phyloP scores from a whole-genome alignment of 2,329 filamentous ascomycete species.

The Chalaropsis thielavioides region DNA sequence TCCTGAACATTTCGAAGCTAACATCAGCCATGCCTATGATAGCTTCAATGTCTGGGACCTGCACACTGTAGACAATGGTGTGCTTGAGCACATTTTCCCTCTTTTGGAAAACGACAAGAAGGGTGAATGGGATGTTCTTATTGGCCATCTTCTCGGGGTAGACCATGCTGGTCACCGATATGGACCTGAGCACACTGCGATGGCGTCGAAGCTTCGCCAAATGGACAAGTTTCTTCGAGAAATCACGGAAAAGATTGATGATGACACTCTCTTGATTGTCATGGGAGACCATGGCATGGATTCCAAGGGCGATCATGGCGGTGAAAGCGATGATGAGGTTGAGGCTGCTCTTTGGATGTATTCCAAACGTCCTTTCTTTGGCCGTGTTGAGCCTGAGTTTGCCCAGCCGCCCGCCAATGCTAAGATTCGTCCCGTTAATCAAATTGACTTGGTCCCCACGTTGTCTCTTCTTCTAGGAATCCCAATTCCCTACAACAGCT shows the following conservation, averaged over 20 bases:
- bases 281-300: slow-evolving; percentile 99
- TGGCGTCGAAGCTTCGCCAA: slow-evolving; percentile 78
- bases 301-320: slow-evolving; percentile 90
- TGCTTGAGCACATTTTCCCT: slow-evolving; percentile 79
- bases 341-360: slow-evolving; percentile 98
- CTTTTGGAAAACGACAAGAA: slow-evolving; percentile 52
- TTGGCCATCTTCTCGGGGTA: slow-evolving; percentile 87
- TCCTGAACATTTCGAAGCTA: slow-evolving; percentile 78
- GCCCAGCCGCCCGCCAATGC: slow-evolving; percentile 50
- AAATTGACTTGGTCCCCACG: slow-evolving; percentile 93
- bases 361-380: slow-evolving; percentile 74
- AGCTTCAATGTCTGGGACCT: slow-evolving; percentile 98
- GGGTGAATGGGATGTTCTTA: slow-evolving; percentile 77
- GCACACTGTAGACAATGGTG: slow-evolving; percentile 91
- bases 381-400: slow-evolving; percentile 51
- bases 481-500: slow-evolving; percentile 90
- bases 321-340: slow-evolving; percentile 91
- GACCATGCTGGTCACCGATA: slow-evolving; percentile 96
- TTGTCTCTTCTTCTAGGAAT: slow-evolving; percentile 75
- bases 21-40: slow-evolving; percentile 79
- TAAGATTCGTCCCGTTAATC: slow-evolving; percentile 59
- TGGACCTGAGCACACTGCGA: slow-evolving; percentile 80
- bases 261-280: slow-evolving; percentile 76
- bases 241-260: slow-evolving; percentile 58
- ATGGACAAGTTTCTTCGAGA: slow-evolving; percentile 72